Evolutionary conservation across 2,329 filamentous ascomycete genomes (phyloP), one percentile per base, ranked within the genome.

Genomic region (Colletotrichum godetiae): DNA sequence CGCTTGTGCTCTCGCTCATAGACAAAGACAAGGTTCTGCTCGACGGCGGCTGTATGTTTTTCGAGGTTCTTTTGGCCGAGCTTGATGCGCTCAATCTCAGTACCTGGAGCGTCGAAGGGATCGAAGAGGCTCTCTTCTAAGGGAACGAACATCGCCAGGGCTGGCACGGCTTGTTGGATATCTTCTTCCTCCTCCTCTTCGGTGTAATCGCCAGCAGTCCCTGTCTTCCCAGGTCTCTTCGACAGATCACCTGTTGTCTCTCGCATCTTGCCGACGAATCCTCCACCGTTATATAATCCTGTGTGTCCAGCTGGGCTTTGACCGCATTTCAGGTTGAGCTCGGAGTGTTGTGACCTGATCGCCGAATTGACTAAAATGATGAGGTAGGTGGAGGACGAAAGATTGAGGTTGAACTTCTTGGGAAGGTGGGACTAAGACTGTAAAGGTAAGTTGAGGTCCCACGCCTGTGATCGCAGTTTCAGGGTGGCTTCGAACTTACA

Each of bases 1-100:
- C 81, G 81, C 29, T 67, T 71, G 68, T 79, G 79, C 74, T 84
- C 82, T 24, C 81, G 79, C 60, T 79, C 76, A 49, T 82, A 80
- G 60, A 83, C 78, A 72, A 78, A 79, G 33, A 79, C 49, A 27
- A 83, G 71, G 57, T 82, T 83, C 27, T 79, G 76, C 33, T 76
- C 76, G 24, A 83, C 80, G 15, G 76, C 79, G 1, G 68, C 69
- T 13, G 76, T 76, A 64, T 82, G 78, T 64, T 76, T 76, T 37
- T 83, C 81, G 46, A 83, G 70, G 37, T 77, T 80, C 37, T 78
- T 70, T 12, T 82, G 73, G 55, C 80, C 79, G 35, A 72, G 64
- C 68, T 79, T 74, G 19, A 82, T 75, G 3, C 78, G 79, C 37
- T 80, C 79, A 49, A 80, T 59, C 6, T 80, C 74, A 67, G 77